A percentile compares a stretch with the other conserved stretches of the same genome.
Conservation (phyloP, 495 filamentous ascomycete species). For the Entonaema liquescens region DNA sequence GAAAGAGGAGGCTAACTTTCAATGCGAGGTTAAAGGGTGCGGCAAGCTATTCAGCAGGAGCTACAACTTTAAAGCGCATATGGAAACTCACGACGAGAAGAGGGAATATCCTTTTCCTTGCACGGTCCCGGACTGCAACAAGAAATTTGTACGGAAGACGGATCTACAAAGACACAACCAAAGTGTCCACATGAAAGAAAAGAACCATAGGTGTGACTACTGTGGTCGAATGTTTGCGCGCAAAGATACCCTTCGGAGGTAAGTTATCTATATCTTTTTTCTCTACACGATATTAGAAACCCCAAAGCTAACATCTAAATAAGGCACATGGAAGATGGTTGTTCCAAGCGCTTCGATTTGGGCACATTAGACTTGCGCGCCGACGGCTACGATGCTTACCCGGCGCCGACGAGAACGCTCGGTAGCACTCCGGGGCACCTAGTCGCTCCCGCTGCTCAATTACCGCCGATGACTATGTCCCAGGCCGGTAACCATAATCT, state of each 20-base stretch:
- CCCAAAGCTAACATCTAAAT: conserved; percentile 27
- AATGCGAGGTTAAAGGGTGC: conserved; percentile 76
- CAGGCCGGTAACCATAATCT: conserved; percentile 48
- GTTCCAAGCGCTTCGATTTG: conserved; percentile 74
- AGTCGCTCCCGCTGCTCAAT: conserved; percentile 39
- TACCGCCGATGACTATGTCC: conserved; percentile 56
- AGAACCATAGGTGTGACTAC: conserved; percentile 73
- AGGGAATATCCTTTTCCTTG: conserved; percentile 76
- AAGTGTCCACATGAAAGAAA: conserved; percentile 82
- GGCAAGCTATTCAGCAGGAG: conserved; percentile 82
- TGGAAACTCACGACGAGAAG: conserved; percentile 87
- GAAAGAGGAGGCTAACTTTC: conserved; percentile 76
- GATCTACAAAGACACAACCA: conserved; percentile 84
- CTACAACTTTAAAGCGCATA: conserved; percentile 91
- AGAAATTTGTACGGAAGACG: conserved; percentile 82
- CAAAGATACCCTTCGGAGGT: conserved; percentile 86
- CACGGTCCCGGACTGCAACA: conserved; percentile 67
- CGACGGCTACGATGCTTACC: conserved; percentile 50
- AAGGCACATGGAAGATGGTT: conserved; percentile 81
- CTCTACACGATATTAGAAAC: neutral
- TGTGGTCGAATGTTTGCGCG: conserved; percentile 80
- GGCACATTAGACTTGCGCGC: conserved; percentile 55
- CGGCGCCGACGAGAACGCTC: conserved; percentile 38
- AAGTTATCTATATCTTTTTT: conserved; percentile 34
- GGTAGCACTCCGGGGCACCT: conserved; percentile 43